Conservation (phyloP, 164 flowering plant species). For the Tetrastigma voinierianum region DNA sequence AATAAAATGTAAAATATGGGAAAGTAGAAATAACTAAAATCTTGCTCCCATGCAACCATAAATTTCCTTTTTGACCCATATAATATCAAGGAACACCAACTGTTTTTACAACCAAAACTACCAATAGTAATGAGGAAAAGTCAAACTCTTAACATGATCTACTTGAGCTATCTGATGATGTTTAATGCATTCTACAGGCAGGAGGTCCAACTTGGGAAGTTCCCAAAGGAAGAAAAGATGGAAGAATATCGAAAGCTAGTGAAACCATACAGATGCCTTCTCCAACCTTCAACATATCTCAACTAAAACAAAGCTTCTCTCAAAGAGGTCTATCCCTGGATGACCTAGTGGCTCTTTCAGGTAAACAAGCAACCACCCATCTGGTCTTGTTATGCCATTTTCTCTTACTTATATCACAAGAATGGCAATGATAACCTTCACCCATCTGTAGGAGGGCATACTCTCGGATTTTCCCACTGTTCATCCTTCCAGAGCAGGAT, state of each 20-base stretch:
- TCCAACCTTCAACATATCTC: slow-evolving; percentile 68
- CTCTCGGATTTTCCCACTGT: slow-evolving; percentile 56
- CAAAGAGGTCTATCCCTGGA: slow-evolving; percentile 63
- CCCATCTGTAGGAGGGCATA: slow-evolving; percentile 43
- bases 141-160: no score
- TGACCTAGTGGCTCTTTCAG: slow-evolving; percentile 79
- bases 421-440: neutral
- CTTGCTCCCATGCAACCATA: no score
- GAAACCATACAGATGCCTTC: slow-evolving; percentile 45
- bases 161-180: no score
- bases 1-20: no score
- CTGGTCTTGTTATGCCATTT: neutral
- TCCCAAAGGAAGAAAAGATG: slow-evolving; percentile 86
- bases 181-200: slow-evolving; percentile 31
- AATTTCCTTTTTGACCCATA: neutral
- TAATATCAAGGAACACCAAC: no score
- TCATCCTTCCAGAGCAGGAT: slow-evolving; percentile 50
- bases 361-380: slow-evolving; percentile 20
- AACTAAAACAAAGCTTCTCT: slow-evolving; percentile 64
- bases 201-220: slow-evolving; percentile 88
- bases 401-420: neutral
- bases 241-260: slow-evolving; percentile 38
- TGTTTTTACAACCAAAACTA: no score
- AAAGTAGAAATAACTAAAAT: no score
- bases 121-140: no score